phyloP scores from a whole-genome alignment of 2,329 filamentous ascomycete genomes.

The Cytospora mali region DNA sequence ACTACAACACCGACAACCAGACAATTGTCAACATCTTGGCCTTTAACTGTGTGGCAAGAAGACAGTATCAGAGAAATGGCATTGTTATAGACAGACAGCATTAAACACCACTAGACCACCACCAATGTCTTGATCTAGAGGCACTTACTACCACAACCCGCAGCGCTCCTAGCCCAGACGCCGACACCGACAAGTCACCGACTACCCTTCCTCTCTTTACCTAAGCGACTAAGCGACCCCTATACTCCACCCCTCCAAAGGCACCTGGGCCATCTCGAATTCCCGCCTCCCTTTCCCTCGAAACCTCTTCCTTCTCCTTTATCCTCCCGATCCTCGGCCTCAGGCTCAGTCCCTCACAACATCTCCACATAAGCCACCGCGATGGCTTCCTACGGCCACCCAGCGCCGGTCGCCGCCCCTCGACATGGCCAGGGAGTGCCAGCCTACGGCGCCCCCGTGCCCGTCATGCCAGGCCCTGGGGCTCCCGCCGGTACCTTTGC shows the following conservation, averaged over 20 bases:
- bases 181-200: conserved; percentile 22
- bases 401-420: conserved; percentile 41
- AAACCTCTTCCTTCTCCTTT: conserved; percentile 14
- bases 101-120: background rate
- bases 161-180: conserved; percentile 19
- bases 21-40: background rate
- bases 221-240: conserved; percentile 29
- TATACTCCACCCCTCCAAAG: conserved; percentile 26
- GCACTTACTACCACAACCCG: background rate
- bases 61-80: conserved; percentile 4
- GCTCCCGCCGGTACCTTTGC: conserved; percentile 84
- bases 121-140: conserved; percentile 13
- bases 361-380: conserved; percentile 24
- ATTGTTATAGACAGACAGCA: conserved; percentile 23
- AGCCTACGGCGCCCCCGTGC: conserved; percentile 46
- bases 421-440: conserved; percentile 48
- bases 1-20: background rate
- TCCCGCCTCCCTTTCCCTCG: conserved; percentile 21
- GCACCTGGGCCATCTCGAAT: conserved; percentile 11
- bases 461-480: conserved; percentile 41
- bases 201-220: conserved; percentile 21
- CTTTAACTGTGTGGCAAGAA: background rate
- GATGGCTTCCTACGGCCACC: conserved; percentile 47
- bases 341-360: conserved; percentile 20
- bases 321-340: conserved; percentile 17